Base-by-base conservation (phyloP, 257 asterid species). In the Paulownia fortunei region DNA sequence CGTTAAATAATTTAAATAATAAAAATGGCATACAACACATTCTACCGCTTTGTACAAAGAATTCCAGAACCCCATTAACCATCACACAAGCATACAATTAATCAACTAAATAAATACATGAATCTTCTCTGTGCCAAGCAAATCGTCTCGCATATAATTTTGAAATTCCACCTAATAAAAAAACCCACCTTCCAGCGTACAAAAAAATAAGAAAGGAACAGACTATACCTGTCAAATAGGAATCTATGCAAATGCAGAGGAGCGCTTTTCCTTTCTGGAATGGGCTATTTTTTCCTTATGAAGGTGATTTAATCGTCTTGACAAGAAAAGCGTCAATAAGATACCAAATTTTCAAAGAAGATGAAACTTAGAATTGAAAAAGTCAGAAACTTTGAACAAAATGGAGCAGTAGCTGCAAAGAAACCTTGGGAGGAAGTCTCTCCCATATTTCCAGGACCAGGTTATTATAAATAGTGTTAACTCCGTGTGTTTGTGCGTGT, bases 201-300 rank as follows among this genome's bases (percentile, higher is more conserved):
- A 58, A 80, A 60, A 12, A 23, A 37, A 34, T 2, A 34, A 5
- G 11, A 23, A 37, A 13, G 69, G 79, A 84, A 49, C 77, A 42
- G 66, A 74, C 67, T 37, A 61, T 64, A 79, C 81, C 86, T 79
- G 73, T 64, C 32, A 41, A 60, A 76, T 71, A 49, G 64, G 69
- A 64, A 74, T 37, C 4, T 37, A 64, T 7, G 64, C 65, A 47
- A 77, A 76, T 34, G 36, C 51, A 67, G 73, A 51, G 24, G 70
- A 37, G 67, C 8, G 13, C 36, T 41, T 26, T 32, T 2, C 15
- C 49, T n/a, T 21, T 54, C 12, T 21, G 58, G n/a, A 42, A 27
- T 5, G 69, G 71, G 73, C 10, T 34, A 44, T 55, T 54, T 73
- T 41, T 65, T 56, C 37, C 73, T 72, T n/a, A 26, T 23, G 34